phyloP scores from a whole-genome alignment of 768 basidiomycete genomes.

The Coprinopsis sp. region DNA sequence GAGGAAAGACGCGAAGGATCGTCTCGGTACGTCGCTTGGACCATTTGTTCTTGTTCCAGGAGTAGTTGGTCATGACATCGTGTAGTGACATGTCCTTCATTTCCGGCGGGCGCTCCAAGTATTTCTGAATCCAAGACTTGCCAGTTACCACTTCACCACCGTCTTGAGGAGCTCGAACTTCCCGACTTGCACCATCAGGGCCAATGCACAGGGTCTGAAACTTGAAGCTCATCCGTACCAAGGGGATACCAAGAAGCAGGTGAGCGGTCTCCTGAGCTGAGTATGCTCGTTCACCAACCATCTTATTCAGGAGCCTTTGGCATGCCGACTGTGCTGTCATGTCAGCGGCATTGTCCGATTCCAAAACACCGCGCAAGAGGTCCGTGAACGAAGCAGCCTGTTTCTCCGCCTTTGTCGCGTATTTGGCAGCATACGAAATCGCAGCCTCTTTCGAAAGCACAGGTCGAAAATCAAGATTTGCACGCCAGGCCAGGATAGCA shows the following conservation, averaged over 20 bases:
- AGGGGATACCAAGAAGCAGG: conserved; percentile 17
- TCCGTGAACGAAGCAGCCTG: conserved; percentile 15
- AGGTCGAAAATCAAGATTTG: conserved; percentile 13
- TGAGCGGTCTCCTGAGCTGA: conserved; percentile 20
- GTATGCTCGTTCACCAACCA: conserved; percentile 18
- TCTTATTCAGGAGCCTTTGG: conserved; percentile 20
- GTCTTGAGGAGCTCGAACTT: background rate
- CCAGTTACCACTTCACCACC: background rate
- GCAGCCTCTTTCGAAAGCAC: conserved; percentile 5
- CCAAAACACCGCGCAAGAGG: conserved; percentile 6
- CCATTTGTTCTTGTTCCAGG: conserved; percentile 6
- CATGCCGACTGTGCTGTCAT: conserved; percentile 17
- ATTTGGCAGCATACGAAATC: conserved; percentile 7
- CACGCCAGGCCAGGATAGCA: conserved; percentile 11
- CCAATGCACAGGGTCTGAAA: conserved; percentile 14
- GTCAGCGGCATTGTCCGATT: background rate
- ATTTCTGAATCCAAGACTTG: conserved; percentile 5
- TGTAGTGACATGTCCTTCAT: conserved; percentile 6
- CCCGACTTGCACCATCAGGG: conserved; percentile 3
- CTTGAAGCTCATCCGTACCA: conserved; percentile 10
- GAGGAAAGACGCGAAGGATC: conserved; percentile 11
- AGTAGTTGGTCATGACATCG: background rate
- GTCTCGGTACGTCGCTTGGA: background rate
- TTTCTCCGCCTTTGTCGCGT: conserved; percentile 7
- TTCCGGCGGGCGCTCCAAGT: background rate